phyloP scores from a whole-genome alignment of 768 basidiomycete species.

The Rhodotorula diobovata region DNA sequence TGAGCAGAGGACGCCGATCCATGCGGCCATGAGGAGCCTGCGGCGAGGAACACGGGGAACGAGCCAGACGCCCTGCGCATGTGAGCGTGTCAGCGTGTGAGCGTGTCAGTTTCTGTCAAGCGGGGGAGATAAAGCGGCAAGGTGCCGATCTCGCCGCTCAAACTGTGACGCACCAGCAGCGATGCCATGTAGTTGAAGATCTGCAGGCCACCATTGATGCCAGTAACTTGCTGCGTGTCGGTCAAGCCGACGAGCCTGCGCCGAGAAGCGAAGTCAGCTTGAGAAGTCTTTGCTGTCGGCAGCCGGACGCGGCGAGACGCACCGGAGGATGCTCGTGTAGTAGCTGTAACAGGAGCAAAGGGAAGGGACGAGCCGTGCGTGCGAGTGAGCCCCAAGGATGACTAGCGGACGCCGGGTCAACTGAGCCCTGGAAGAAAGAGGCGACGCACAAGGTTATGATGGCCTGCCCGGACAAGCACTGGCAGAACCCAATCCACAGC shows the following conservation, averaged over 20 bases:
- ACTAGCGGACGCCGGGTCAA: too few relatives aligned
- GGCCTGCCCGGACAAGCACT: constrained; percentile 45
- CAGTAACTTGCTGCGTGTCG: constrained; percentile 13
- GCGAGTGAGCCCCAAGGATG: too few relatives aligned
- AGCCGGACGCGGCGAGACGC: not conserved
- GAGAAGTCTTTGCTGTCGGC: too few relatives aligned
- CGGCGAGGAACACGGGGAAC: constrained; percentile 45
- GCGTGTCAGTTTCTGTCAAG: too few relatives aligned
- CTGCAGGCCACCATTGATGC: constrained; percentile 34
- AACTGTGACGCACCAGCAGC: constrained; percentile 2
- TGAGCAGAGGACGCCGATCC: constrained; percentile 38
- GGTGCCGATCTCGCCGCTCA: too few relatives aligned
- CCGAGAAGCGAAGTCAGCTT: too few relatives aligned
- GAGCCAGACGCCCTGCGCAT: constrained; percentile 37
- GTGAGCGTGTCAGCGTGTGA: too few relatives aligned
- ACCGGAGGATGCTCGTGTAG: constrained; percentile 42
- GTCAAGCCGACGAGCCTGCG: constrained; percentile 42
- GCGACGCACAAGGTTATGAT: constrained; percentile 41
- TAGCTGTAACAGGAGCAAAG: constrained; percentile 25
- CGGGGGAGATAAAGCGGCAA: too few relatives aligned
- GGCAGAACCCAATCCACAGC: constrained; percentile 28
- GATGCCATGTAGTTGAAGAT: constrained; percentile 37
- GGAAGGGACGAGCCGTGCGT: not conserved
- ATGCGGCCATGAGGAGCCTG: constrained; percentile 38
- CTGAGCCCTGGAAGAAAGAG: not conserved